Percentiles rank a stretch among this genome's conserved stretches.
These are phyloP conservation scores for Persicaria tinctoria DNA, from an alignment of 148 eudicot species.

Conservation along the genomic window DNA sequence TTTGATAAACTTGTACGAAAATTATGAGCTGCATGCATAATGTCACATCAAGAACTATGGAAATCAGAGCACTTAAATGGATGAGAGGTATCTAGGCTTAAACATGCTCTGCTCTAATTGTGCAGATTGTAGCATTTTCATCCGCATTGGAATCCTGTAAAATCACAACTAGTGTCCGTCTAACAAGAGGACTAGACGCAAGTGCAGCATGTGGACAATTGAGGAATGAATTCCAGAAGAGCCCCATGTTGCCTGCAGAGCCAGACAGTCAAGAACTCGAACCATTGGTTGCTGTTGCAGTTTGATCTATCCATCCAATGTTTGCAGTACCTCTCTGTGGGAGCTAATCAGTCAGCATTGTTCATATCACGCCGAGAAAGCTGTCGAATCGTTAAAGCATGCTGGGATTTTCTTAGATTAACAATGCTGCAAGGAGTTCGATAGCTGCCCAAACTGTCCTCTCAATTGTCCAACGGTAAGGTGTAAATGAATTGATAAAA, in stretches of 20 bases:
- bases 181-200: slow-evolving; percentile 93
- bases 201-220: slow-evolving; percentile 99
- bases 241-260: slow-evolving; percentile 41
- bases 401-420: neutral
- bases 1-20: neutral
- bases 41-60: no score
- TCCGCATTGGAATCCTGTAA: slow-evolving; percentile 70
- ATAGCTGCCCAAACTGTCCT: neutral
- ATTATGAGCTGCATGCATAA: no score
- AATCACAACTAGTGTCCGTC: slow-evolving; percentile 78
- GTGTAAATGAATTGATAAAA: neutral
- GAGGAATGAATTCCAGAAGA: slow-evolving; percentile 81
- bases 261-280: slow-evolving; percentile 24
- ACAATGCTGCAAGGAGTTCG: neutral
- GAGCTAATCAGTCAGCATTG: neutral
- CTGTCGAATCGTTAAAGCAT: neutral
- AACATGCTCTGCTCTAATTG: neutral
- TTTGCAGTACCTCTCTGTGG: neutral
- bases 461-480: neutral
- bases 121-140: slow-evolving; percentile 65
- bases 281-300: slow-evolving; percentile 37
- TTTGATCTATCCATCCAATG: slow-evolving; percentile 22
- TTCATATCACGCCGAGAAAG: neutral
- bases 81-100: neutral
- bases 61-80: neutral